These are phyloP conservation scores for Nicotiana benthamiana DNA, from an alignment of 257 asterid species.

Conservation along the genomic window DNA sequence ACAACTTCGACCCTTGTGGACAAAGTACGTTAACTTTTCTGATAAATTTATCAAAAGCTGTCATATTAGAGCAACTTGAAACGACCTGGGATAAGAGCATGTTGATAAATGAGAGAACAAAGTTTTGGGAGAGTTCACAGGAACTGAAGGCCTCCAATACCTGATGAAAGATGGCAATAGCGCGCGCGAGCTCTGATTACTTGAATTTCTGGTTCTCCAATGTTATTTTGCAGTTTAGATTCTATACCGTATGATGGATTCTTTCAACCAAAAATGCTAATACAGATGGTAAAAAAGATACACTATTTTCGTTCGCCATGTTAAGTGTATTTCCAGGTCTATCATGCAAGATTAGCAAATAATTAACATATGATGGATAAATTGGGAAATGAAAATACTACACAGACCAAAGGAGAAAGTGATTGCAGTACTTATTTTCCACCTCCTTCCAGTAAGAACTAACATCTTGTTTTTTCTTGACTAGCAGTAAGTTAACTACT, in stretches of 20 bases:
- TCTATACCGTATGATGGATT: not conserved
- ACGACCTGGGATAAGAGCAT: conserved; percentile 5
- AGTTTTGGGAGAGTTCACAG: conserved; percentile 22
- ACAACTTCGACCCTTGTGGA: conserved; percentile 70
- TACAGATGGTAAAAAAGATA: not conserved
- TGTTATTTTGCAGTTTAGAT: conserved; percentile 6
- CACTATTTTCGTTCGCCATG: not conserved
- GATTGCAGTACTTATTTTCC: too few species aligned
- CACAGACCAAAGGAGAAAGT: not conserved
- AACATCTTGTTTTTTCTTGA: too few species aligned
- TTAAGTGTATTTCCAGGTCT: not conserved
- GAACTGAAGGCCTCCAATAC: conserved; percentile 16
- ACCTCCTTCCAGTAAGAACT: too few species aligned
- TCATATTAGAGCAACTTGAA: conserved; percentile 64
- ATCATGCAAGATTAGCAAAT: not conserved
- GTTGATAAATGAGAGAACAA: conserved; percentile 26
- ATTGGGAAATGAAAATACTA: not conserved
- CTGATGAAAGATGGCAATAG: conserved; percentile 22
- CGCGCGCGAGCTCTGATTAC: conserved; percentile 23
- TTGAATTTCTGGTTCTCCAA: conserved; percentile 19
- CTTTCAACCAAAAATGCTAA: not conserved
- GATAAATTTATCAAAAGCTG: conserved; percentile 77
- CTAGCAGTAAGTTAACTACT: too few species aligned
- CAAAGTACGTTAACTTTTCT: conserved; percentile 63
- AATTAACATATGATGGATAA: not conserved